These are phyloP conservation scores for Pichia deserticola DNA, from an alignment of 805 yeast genomes.

Conservation along the genomic window DNA sequence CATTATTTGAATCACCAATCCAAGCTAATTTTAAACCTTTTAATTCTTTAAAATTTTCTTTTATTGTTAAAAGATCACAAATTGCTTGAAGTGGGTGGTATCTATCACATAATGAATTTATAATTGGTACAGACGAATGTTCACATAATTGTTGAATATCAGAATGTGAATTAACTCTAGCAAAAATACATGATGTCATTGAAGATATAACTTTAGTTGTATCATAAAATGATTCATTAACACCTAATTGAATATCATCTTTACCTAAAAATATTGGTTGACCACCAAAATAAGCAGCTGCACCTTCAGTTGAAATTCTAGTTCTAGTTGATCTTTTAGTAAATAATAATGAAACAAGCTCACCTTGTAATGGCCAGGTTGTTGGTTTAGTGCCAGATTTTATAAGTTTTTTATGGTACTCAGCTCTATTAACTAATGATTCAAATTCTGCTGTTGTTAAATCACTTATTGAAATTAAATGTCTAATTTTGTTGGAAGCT, in stretches of 20 bases:
- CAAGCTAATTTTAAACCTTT: slow-evolving; percentile 74
- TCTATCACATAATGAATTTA: slow-evolving; percentile 86
- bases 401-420: slow-evolving; percentile 54
- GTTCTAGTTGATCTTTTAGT: slow-evolving; percentile 94
- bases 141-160: slow-evolving; percentile 74
- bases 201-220: slow-evolving; percentile 85
- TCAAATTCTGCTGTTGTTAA: slow-evolving; percentile 65
- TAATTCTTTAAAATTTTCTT: slow-evolving; percentile 59
- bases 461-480: slow-evolving; percentile 76
- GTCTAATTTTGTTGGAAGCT: slow-evolving; percentile 39
- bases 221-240: slow-evolving; percentile 85
- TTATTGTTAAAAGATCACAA: slow-evolving; percentile 80
- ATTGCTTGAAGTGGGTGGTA: slow-evolving; percentile 96
- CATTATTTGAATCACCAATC: slow-evolving; percentile 97
- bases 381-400: slow-evolving; percentile 42
- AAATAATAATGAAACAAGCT: slow-evolving; percentile 75
- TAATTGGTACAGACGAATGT: slow-evolving; percentile 82
- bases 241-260: slow-evolving; percentile 95
- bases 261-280: slow-evolving; percentile 95
- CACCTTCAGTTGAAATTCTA: slow-evolving; percentile 90
- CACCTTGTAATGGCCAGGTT: slow-evolving; percentile 58
- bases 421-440: slow-evolving; percentile 67
- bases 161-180: slow-evolving; percentile 82
- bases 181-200: slow-evolving; percentile 95
- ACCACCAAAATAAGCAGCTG: slow-evolving; percentile 87